A percentile compares a stretch with the other conserved stretches of the same genome.
Evolutionary conservation across 768 basidiomycete genomes (phyloP).

Genomic region (Suillus plorans): DNA sequence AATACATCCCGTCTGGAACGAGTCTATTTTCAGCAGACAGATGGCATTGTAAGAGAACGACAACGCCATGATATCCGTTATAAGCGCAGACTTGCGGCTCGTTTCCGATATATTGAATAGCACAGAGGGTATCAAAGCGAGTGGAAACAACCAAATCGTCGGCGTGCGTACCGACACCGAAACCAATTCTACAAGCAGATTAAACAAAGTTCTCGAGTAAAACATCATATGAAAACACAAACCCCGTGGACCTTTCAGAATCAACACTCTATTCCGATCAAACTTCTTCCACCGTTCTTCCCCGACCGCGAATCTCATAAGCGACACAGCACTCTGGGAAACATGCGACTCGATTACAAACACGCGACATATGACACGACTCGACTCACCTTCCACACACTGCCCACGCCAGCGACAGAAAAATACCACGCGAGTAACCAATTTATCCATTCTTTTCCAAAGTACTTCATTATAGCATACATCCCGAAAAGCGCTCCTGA

Average conservation of each 20-base stretch:
- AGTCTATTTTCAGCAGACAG: conserved; percentile 79
- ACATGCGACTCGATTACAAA: not conserved
- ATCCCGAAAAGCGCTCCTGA: conserved; percentile 67
- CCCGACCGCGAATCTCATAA: conserved; percentile 51
- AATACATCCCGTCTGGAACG: conserved; percentile 83
- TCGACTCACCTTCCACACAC: conserved; percentile 63
- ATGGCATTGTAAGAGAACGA: conserved; percentile 84
- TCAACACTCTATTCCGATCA: conserved; percentile 41
- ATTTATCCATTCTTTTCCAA: conserved; percentile 84
- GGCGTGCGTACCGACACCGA: conserved; percentile 57
- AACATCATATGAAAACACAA: not conserved
- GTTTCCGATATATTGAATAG: conserved; percentile 53
- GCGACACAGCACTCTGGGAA: conserved; percentile 35
- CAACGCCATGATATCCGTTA: conserved; percentile 75
- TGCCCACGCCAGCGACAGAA: conserved; percentile 59
- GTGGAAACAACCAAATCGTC: conserved; percentile 52
- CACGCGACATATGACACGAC: not conserved
- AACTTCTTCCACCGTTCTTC: conserved; percentile 56
- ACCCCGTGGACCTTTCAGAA: conserved; percentile 52
- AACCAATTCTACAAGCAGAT: conserved; percentile 29
- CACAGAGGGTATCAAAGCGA: conserved; percentile 63
- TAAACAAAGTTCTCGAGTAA: not conserved
- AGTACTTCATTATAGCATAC: conserved; percentile 69
- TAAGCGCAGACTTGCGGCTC: conserved; percentile 57
- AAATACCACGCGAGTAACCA: conserved; percentile 77